Conservation (phyloP, 2,329 filamentous ascomycete genomes). For the Fusarium sp. region DNA sequence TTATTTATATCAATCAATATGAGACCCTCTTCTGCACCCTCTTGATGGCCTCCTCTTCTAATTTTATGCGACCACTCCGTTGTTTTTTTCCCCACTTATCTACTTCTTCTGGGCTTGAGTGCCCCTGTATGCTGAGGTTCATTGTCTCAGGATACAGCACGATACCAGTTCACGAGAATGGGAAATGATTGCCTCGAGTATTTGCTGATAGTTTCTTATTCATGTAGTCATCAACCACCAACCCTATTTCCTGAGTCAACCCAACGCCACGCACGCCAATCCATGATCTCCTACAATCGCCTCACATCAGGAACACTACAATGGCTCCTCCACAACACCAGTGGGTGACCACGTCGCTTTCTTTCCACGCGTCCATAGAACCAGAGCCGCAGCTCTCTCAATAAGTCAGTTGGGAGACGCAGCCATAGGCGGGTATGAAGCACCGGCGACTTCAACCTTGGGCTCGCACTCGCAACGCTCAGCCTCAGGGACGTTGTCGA, state of each 20-base stretch:
- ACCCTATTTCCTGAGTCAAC: not conserved
- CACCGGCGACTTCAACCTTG: conserved; percentile 68
- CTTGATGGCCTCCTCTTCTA: too few relatives aligned
- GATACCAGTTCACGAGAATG: not conserved
- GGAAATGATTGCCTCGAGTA: too few relatives aligned
- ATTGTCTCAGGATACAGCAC: not conserved
- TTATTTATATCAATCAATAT: not conserved
- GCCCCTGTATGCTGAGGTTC: not conserved
- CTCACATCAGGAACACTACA: conserved; percentile 13
- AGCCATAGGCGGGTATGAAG: conserved; percentile 72
- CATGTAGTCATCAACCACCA: not conserved
- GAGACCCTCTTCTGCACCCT: not conserved
- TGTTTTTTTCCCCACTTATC: not conserved
- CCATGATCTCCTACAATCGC: not conserved
- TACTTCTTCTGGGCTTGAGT: not conserved
- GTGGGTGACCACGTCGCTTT: conserved; percentile 43
- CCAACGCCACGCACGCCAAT: conserved; percentile 5
- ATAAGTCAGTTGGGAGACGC: conserved; percentile 54
- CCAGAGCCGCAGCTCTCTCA: conserved; percentile 39
- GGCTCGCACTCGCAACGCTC: conserved; percentile 75
- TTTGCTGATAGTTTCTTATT: not conserved
- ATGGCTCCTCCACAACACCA: conserved; percentile 45
- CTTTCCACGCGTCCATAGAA: conserved; percentile 45
- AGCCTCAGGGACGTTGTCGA: conserved; percentile 65
- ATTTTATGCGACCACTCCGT: not conserved